Evolutionary conservation across 2,329 filamentous ascomycete genomes (phyloP), one percentile per base, ranked within the genome.

Genomic region (Cladophialophora psammophila): DNA sequence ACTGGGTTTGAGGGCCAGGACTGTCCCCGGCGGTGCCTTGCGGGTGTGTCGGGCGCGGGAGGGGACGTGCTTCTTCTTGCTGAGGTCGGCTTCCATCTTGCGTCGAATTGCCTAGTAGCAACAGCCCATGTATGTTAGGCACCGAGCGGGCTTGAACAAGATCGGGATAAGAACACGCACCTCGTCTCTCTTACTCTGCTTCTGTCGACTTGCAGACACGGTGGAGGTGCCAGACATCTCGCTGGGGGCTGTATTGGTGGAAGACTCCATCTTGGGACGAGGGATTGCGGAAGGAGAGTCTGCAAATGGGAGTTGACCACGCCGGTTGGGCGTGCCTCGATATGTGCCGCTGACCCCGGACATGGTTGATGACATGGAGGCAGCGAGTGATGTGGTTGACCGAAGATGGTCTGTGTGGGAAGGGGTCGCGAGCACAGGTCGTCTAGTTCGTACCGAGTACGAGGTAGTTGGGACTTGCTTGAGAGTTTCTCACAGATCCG

Each of bases 131-230:
- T 8, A 13, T 15, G 59, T 61, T 54, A 61, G 59, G 59, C 48
- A 38, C 32, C 34, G 13, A 20, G 45, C 5, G 13, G 45, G 48
- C 38, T 34, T 53, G 9, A 18, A 38, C 20, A 31, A 18, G 10
- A 8, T 53, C 12, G 8, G 31, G 59, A 52, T 9, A 34, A 36
- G 32, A 35, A 38, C 35, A 83, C 87, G 76, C 85, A 99, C 95
- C 91, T 99, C 95, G 90, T 99, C 95, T 81, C 94, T 90, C 84
- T 98, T 98, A 74, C 90, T 91, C 85, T 97, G 94, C 83, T 97
- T 97, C 80, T 95, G 92, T 77, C 95, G 89, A 80, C 94, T 98
- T 74, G 93, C 92, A 82, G 93, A 97, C 82, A 97, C 87, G 48
- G 91, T 89, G 63, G 92, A 91, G 70, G 78, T 74, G 40, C 79